Evolutionary conservation across 2,329 filamentous ascomycete species (phyloP).

Genomic region (Madurella fahalii): DNA sequence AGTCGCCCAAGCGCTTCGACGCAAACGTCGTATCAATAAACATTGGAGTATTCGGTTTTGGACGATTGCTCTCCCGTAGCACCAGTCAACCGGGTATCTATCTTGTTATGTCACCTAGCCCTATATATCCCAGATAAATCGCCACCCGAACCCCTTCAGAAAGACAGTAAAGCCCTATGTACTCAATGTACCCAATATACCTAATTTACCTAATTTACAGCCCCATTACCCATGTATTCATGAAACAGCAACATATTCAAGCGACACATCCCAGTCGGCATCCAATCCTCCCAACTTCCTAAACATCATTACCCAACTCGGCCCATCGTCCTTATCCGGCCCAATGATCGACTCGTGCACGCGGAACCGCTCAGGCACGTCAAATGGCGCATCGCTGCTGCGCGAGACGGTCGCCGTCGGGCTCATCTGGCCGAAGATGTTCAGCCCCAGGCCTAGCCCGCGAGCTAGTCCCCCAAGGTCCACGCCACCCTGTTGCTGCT

Average conservation of each 20-base stretch:
- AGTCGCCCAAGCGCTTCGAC: too few relatives aligned
- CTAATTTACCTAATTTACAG: too few relatives aligned
- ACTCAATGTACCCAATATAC: too few relatives aligned
- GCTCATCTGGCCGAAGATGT: slow-evolving; percentile 5
- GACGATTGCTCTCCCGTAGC: too few relatives aligned
- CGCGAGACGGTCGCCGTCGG: slow-evolving; percentile 7
- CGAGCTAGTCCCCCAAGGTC: neutral
- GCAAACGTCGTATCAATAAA: too few relatives aligned
- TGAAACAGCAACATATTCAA: slow-evolving; percentile 26
- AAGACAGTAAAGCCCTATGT: too few relatives aligned
- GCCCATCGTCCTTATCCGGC: slow-evolving; percentile 29
- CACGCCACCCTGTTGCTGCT: neutral
- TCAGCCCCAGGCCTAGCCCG: neutral
- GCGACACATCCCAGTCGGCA: slow-evolving; percentile 30
- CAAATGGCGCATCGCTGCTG: slow-evolving; percentile 30
- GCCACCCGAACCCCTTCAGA: too few relatives aligned
- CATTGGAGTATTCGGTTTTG: too few relatives aligned
- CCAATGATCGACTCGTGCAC: slow-evolving; percentile 32
- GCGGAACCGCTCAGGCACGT: slow-evolving; percentile 31
- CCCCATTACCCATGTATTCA: neutral
- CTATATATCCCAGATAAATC: too few relatives aligned
- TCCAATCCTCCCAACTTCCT: slow-evolving; percentile 28
- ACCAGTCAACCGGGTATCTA: slow-evolving; percentile 6
- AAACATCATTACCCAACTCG: slow-evolving; percentile 31
- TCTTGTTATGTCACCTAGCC: neutral